Evolutionary conservation across 106 monocot genomes (phyloP).

Genomic region (Platanthera guangdongensis): DNA sequence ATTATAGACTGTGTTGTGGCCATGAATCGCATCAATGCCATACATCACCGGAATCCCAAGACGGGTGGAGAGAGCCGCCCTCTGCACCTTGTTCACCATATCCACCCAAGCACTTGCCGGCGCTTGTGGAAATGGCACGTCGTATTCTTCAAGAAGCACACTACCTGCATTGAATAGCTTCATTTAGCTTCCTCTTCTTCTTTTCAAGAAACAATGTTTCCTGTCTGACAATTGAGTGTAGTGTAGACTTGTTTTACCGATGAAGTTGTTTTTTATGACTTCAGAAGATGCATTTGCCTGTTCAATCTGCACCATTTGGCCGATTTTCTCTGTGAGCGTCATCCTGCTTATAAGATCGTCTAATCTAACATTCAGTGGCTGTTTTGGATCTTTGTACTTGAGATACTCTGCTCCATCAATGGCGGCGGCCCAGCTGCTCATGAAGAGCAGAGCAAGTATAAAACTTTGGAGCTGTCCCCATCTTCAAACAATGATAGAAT

Average conservation of each 20-base stretch:
- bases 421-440: slow-evolving; percentile 4
- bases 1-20: slow-evolving; percentile 20
- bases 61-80: slow-evolving; percentile 12
- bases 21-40: slow-evolving; percentile 26
- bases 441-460: slow-evolving; percentile 17
- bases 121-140: slow-evolving; percentile 9
- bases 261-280: slow-evolving; percentile 19
- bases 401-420: slow-evolving; percentile 16
- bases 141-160: slow-evolving; percentile 18
- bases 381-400: slow-evolving; percentile 35
- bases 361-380: slow-evolving; percentile 24
- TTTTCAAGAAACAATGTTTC: neutral
- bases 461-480: neutral
- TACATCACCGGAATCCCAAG: slow-evolving; percentile 20
- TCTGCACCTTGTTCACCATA: slow-evolving; percentile 24
- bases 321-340: slow-evolving; percentile 40
- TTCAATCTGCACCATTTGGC: slow-evolving; percentile 43
- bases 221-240: no score
- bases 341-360: slow-evolving; percentile 27
- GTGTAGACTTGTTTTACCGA: slow-evolving; percentile 10
- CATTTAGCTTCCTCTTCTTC: neutral
- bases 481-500: neutral
- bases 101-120: slow-evolving; percentile 19
- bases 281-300: slow-evolving; percentile 16
- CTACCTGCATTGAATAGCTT: slow-evolving; percentile 7